Conservation (phyloP, 2,329 filamentous ascomycete species). For the Cordyceps sp. region DNA sequence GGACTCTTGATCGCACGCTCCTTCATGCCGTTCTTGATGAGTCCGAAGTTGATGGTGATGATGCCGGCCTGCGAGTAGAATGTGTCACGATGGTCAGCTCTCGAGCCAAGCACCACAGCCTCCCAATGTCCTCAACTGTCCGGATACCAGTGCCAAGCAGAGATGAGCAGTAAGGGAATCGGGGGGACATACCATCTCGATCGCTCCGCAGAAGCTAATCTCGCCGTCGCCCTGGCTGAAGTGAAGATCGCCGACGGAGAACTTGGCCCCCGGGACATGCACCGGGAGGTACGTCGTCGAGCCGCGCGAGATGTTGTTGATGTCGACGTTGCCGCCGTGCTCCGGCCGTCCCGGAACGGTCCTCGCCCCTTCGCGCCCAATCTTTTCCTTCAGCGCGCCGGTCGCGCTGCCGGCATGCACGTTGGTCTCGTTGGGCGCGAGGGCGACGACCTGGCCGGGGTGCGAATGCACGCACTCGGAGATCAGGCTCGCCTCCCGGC, state of each 20-base stretch:
- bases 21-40: conserved; percentile 66
- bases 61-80: conserved; percentile 41
- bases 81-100: not conserved
- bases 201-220: conserved; percentile 77
- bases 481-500: conserved; percentile 67
- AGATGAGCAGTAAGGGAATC: no score
- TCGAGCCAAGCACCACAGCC: not conserved
- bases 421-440: conserved; percentile 56
- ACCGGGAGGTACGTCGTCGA: conserved; percentile 77
- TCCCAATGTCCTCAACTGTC: not conserved
- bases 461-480: conserved; percentile 32
- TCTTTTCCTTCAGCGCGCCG: conserved; percentile 41
- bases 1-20: conserved; percentile 66
- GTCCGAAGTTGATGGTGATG: conserved; percentile 79
- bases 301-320: conserved; percentile 69
- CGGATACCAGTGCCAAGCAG: no score
- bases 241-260: conserved; percentile 77
- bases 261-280: conserved; percentile 74
- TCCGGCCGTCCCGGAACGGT: conserved; percentile 76
- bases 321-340: conserved; percentile 82
- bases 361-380: conserved; percentile 63
- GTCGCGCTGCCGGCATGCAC: conserved; percentile 54
- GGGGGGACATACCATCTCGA: conserved; percentile 49
- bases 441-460: conserved; percentile 55
- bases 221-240: conserved; percentile 76